Base-by-base conservation (phyloP, 208 protist species). In the Tetramitus jugosus region DNA sequence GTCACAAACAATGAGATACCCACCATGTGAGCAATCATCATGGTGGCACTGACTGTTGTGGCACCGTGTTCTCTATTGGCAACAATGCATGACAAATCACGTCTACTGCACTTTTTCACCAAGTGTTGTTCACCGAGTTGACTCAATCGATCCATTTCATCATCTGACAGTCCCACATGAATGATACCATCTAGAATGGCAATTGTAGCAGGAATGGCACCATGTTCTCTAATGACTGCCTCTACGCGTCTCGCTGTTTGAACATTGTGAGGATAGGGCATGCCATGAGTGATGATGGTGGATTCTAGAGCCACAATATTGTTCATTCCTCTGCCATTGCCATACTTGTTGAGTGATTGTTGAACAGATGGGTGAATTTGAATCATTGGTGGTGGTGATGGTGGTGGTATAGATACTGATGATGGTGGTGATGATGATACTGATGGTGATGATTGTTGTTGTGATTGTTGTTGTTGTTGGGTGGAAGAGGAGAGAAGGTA, bases 131-230 rank as follows among this genome's bases (percentile, higher is more conserved):
- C 6, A 33, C 71, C 80, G 8, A 78, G n/a, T 49, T 78, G 61
- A 31, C 80, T 65, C 7, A 91, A 56, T 37, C 81, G 17, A 37
- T 81, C 37, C 23, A 91, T 39, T 29, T 86, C 33, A 33, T 69
- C 29, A 4, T 83, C 7, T 1, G 6, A 67, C 8, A 93, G 42
- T 56, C 93, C 93, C 29, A 96, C 78, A 33, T 87, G 79, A 35
- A 92, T 79, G 0, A 79, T 56, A 23, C 93, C 93, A 72, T 93
- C 81, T 1, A 96, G 42, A 35, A 96, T 76, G 29, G 88, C 92
- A 67, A 96, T 93, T 4, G 93, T 96, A 8, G 93, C 93, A 23
- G 93, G 93, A 13, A 92, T 75, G 31, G 87, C 91, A 31, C 92
- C 93, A 52, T 85, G 43, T 17, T 79, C 65, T 43, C 91, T 76